Evolutionary conservation across 139 green algal genomes (phyloP), one percentile per base, ranked within the genome.

Genomic region (Closterium sp.): DNA sequence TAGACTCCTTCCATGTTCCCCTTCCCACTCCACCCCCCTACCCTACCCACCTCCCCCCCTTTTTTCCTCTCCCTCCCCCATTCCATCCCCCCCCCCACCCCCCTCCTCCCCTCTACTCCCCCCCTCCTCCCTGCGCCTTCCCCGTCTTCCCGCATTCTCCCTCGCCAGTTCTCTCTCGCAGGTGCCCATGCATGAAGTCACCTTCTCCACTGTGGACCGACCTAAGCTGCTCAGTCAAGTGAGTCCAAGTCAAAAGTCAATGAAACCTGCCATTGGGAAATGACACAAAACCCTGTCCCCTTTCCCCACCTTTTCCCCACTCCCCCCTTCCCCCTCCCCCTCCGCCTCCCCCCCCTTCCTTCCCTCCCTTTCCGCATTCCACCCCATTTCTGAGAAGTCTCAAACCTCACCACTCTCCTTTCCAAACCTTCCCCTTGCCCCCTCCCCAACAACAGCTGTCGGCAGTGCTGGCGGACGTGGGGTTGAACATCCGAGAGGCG

Each of bases 401-500:
- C 50, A 70, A 70, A 19, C 19, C 17, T 1, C 50, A 17, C 17
- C 50, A 2, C 50, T 70, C 29, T n/a, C 9, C 87, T 62, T 11
- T 62, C 87, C 87, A n/a, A 24, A 27, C 28, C 24, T 34, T 11
- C 70, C 87, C 28, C 9, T 90, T 27, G 9, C 87, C 87, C 87
- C 29, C 87, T 70, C 88, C 34, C 88, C 70, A 22, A 21, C 22
- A 70, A n/a, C 92, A 95, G 92, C 31, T 95, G 22, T 95, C 92
- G 1, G 90, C 92, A 17, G 38, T 95, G 22, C 31, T 95, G 85
- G 92, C 92, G 17, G 97, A 99, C 92, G 86, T 99, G 19, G 97
- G 97, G 6, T 95, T 99, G 9, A 99, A 99, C 94, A 99, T 99
- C 45, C 97, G 97, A n/a, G 98, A 99, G 93, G 98, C 98, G 19